Base-by-base conservation (phyloP, 768 basidiomycete genomes). In the Hirschioporus abietinus region DNA sequence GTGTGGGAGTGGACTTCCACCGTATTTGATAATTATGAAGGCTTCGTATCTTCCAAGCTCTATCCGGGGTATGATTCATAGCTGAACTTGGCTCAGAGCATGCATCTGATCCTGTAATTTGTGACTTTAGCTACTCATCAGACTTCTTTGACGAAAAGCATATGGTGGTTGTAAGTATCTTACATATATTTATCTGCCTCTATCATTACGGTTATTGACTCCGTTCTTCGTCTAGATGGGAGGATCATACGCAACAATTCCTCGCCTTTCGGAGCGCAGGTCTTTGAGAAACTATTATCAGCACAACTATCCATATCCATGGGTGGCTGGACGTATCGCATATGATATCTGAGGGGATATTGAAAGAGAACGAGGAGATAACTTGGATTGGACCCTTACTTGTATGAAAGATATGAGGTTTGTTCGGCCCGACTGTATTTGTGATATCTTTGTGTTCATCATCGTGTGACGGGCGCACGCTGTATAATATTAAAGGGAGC, bases 1-100 rank as follows among this genome's bases (percentile, higher is more conserved):
- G 90, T 97, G 18, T 99, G 96, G 95, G 95, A 98, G 79, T 99
- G 96, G 96, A 97, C 96, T 0, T 90, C 90, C 23, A 95, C 95
- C 18, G 70, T 83, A 30, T 84, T 96, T 60, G 88, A 87, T 24
- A 80, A 79, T 27, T 81, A 86, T 68, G 88, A 93, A 1, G 95
- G 93, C 0, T 99, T 90, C 74, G 81, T 81, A 60, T 81, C 88
- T 9, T 95, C 92, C 0, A 76, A 76, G 36, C 73, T 96, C 63
- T 99, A 99, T 75, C 97, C 97, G 26, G 97, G 94, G 81, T 95
- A 79, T 68, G 78, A 68, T 58, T 20, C 30, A 30, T 18, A 27
- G 68, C 35, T 36, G 4, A 24, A 67, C 59, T 27, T 27, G 17
- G 27, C 23, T 35, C 1, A 6, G 25, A 63, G 20, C 27, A 60